Percentiles rank a stretch among this genome's conserved stretches.
phyloP scores from a whole-genome alignment of 2,329 filamentous ascomycete species.

The Lecanicillium sp. region DNA sequence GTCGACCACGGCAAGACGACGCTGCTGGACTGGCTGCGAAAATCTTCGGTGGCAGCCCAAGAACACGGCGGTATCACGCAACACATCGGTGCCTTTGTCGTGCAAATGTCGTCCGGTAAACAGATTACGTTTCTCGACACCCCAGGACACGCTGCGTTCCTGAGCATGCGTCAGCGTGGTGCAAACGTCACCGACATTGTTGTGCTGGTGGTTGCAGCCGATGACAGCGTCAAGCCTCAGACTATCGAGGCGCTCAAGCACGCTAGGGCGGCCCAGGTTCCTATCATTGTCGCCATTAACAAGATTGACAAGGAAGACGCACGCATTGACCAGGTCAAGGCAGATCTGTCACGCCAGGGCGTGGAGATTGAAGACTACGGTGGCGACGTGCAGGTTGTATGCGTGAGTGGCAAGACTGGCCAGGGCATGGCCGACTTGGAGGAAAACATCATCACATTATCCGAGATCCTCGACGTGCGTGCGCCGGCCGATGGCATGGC shows the following conservation, averaged over 20 bases:
- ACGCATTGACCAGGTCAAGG: constrained; percentile 75
- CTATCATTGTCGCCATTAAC: constrained; percentile 96
- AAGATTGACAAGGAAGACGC: constrained; percentile 89
- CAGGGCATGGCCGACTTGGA: constrained; percentile 86
- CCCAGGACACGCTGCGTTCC: constrained; percentile 89
- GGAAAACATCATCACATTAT: constrained; percentile 78
- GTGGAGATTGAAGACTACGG: constrained; percentile 93
- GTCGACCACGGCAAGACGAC: constrained; percentile 99
- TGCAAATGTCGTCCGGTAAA: constrained; percentile 77
- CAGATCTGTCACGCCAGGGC: constrained; percentile 73
- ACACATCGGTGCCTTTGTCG: constrained; percentile 95
- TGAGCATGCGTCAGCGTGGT: constrained; percentile 91
- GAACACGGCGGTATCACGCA: constrained; percentile 98
- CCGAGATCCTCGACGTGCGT: constrained; percentile 85
- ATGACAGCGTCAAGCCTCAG: constrained; percentile 96
- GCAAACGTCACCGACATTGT: constrained; percentile 97
- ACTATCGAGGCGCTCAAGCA: constrained; percentile 96
- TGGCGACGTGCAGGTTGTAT: constrained; percentile 86
- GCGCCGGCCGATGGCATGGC: constrained; percentile 69
- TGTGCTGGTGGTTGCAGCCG: constrained; percentile 88
- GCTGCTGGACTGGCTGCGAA: constrained; percentile 84
- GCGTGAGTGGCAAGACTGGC: constrained; percentile 89
- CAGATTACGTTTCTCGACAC: constrained; percentile 96
- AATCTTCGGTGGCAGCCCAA: constrained; percentile 81
- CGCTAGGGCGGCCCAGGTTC: constrained; percentile 76